phyloP scores from a whole-genome alignment of 306 rosid species.

The Vigna nakashimae region DNA sequence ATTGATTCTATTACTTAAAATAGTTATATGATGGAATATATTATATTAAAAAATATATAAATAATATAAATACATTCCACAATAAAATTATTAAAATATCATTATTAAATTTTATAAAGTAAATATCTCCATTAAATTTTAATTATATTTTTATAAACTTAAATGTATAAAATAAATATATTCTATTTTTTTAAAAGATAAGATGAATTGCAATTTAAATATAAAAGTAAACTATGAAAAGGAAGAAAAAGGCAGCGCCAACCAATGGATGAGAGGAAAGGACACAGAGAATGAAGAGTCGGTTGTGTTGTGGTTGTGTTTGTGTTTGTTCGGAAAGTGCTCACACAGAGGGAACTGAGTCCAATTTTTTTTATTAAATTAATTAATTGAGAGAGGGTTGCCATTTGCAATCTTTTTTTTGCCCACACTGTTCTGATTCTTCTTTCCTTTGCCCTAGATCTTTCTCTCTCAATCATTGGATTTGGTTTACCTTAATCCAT shows the following conservation, averaged over 20 bases:
- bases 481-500: background rate
- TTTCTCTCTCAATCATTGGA: slow-evolving; percentile 33
- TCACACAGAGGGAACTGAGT: background rate
- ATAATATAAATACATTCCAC: no score
- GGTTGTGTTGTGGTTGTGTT: background rate
- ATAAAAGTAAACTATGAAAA: background rate
- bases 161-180: no score
- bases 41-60: no score
- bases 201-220: no score
- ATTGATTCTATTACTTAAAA: no score
- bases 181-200: no score
- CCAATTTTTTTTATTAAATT: background rate
- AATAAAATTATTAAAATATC: no score
- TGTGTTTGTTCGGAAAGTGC: background rate
- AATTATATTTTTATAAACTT: no score
- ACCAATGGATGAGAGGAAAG: background rate
- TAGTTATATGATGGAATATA: no score
- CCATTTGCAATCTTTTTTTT: background rate
- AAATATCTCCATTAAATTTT: no score
- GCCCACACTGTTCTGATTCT: background rate
- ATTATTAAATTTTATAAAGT: no score
- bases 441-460: slow-evolving; percentile 42
- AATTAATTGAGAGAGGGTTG: background rate
- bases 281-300: background rate
- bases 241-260: background rate